Conservation (phyloP, 2,329 filamentous ascomycete species). For the Fusarium stilboides region DNA sequence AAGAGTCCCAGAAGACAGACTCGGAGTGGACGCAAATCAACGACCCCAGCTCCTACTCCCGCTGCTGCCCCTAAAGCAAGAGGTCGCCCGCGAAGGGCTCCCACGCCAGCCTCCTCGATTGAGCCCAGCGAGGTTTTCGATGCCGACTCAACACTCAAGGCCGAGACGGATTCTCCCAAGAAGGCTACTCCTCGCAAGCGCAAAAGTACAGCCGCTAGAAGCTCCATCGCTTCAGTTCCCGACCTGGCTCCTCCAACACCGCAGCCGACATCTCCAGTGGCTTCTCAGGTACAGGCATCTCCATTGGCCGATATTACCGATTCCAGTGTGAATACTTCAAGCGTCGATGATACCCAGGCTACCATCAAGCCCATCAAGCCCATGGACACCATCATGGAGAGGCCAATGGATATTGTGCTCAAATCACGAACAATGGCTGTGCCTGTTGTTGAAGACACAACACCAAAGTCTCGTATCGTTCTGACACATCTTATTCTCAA, state of each 20-base stretch:
- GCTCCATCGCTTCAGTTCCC: slow-evolving; percentile 58
- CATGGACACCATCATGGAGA: slow-evolving; percentile 84
- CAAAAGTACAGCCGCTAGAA: slow-evolving; percentile 68
- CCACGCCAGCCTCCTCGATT: slow-evolving; percentile 49
- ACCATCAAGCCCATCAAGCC: slow-evolving; percentile 80
- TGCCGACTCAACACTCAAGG: slow-evolving; percentile 52
- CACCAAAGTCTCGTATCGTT: slow-evolving; percentile 88
- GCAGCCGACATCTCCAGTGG: slow-evolving; percentile 71
- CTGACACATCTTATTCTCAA: slow-evolving; percentile 92
- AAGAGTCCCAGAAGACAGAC: slow-evolving; percentile 69
- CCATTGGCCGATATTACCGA: slow-evolving; percentile 83
- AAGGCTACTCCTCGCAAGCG: slow-evolving; percentile 75
- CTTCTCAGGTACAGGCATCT: slow-evolving; percentile 64
- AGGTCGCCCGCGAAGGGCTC: slow-evolving; percentile 61
- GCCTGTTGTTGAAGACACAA: slow-evolving; percentile 79
- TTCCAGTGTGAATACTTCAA: slow-evolving; percentile 69
- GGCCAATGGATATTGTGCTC: slow-evolving; percentile 93
- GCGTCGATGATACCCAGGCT: slow-evolving; percentile 51
- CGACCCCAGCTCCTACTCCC: slow-evolving; percentile 61
- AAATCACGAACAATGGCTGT: slow-evolving; percentile 83
- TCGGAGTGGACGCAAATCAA: slow-evolving; percentile 57
- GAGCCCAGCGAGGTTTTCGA: slow-evolving; percentile 58
- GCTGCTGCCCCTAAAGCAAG: slow-evolving; percentile 62
- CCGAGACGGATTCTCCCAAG: slow-evolving; percentile 55
- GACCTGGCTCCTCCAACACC: slow-evolving; percentile 61